These are phyloP conservation scores for Apostasia ramifera DNA, from an alignment of 106 monocot species.

Conservation along the genomic window DNA sequence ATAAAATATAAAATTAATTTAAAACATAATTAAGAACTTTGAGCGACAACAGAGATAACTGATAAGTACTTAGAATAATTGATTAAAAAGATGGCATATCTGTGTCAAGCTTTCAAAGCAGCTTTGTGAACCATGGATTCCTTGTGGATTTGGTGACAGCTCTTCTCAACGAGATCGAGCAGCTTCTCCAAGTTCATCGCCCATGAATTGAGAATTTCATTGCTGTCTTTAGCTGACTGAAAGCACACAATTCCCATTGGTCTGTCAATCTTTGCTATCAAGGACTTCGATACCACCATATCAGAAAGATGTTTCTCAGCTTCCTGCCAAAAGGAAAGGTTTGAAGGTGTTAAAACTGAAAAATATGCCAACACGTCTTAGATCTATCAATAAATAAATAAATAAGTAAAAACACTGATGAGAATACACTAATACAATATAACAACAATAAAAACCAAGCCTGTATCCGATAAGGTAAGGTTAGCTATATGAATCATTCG, in stretches of 20 bases:
- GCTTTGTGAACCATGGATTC: conserved; percentile 95
- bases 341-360: neutral
- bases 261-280: conserved; percentile 80
- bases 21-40: too few relatives aligned
- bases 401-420: too few relatives aligned
- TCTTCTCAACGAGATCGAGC: conserved; percentile 96
- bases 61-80: too few relatives aligned
- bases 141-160: conserved; percentile 99
- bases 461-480: too few relatives aligned
- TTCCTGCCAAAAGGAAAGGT: conserved; percentile 34
- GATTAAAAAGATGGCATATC: too few relatives aligned
- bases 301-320: conserved; percentile 92
- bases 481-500: too few relatives aligned
- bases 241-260: conserved; percentile 74
- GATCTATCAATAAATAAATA: too few relatives aligned
- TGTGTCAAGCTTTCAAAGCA: conserved; percentile 32
- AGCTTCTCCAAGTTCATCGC: conserved; percentile 80
- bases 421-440: too few relatives aligned
- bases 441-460: too few relatives aligned
- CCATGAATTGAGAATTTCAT: conserved; percentile 86
- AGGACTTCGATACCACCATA: conserved; percentile 86
- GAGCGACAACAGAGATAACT: too few relatives aligned
- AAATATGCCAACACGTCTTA: neutral
- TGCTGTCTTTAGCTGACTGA: conserved; percentile 73
- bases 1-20: too few relatives aligned